These are phyloP conservation scores for Penicillium waksmanii DNA, from an alignment of 495 filamentous ascomycete genomes.

Conservation along the genomic window DNA sequence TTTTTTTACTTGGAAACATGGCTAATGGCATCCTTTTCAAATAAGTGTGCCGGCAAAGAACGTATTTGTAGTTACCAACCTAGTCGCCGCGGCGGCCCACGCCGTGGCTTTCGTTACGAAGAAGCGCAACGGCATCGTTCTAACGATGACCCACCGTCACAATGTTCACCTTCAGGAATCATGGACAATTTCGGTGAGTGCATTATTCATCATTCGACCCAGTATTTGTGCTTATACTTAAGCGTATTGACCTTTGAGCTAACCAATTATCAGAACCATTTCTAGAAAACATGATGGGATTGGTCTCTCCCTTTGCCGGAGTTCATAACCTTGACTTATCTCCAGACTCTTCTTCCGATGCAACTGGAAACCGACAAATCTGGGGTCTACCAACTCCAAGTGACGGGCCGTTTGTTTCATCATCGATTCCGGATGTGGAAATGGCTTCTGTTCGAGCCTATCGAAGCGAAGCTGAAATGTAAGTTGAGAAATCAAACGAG, in stretches of 20 bases:
- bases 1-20: not conserved
- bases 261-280: constrained; percentile 16
- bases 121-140: constrained; percentile 13
- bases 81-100: constrained; percentile 53
- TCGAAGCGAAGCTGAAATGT: constrained; percentile 34
- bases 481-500: not conserved
- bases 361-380: constrained; percentile 14
- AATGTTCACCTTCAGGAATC: constrained; percentile 10
- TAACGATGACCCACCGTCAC: not conserved
- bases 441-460: constrained; percentile 24
- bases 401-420: constrained; percentile 22
- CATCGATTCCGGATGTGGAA: constrained; percentile 13
- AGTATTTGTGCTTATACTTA: not conserved
- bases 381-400: constrained; percentile 29
- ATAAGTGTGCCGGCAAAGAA: constrained; percentile 46
- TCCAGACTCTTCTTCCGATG: constrained; percentile 21
- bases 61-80: constrained; percentile 52
- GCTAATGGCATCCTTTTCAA: not conserved
- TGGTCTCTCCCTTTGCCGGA: constrained; percentile 23
- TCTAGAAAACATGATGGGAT: constrained; percentile 21
- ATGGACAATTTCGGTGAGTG: constrained; percentile 19
- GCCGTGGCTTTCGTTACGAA: constrained; percentile 32
- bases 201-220: not conserved
- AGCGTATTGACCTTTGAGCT: not conserved
- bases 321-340: constrained; percentile 26